A percentile compares a stretch with the other conserved stretches of the same genome.
These are phyloP conservation scores for Aurantiochytrium sp. DNA, from an alignment of 108 stramenopile genomes.

Conservation along the genomic window DNA sequence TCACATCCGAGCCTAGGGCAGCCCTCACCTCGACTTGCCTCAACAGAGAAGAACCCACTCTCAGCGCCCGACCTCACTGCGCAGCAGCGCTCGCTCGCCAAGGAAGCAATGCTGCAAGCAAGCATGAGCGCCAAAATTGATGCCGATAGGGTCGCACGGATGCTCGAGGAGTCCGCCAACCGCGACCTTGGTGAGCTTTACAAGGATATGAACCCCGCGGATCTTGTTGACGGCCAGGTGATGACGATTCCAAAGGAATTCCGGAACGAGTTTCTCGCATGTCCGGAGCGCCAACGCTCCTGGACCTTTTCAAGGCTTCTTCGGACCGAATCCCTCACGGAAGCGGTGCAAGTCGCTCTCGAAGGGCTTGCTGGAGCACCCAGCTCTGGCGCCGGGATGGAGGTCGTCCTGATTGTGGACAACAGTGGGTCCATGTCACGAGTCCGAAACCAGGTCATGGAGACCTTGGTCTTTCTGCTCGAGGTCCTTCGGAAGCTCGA, in stretches of 20 bases:
- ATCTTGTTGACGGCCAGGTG: conserved; percentile 1
- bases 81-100: background rate
- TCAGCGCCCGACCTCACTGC: background rate
- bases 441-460: background rate
- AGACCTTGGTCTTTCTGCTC: background rate
- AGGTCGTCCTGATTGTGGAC: background rate
- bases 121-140: background rate
- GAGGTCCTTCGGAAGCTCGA: background rate
- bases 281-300: background rate
- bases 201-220: background rate
- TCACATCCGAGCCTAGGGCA: no score
- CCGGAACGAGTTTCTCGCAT: background rate
- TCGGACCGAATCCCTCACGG: background rate
- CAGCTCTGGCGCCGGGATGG: background rate
- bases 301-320: conserved; percentile 5
- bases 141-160: background rate
- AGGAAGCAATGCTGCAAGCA: background rate
- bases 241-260: background rate
- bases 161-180: background rate
- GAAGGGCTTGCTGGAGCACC: background rate
- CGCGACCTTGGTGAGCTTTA: conserved; percentile 7
- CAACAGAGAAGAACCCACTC: no score
- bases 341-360: no score
- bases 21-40: no score
- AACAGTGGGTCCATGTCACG: conserved; percentile 25